Evolutionary conservation across 208 protist genomes (phyloP).

Genomic region (Strigomonas culicis): DNA sequence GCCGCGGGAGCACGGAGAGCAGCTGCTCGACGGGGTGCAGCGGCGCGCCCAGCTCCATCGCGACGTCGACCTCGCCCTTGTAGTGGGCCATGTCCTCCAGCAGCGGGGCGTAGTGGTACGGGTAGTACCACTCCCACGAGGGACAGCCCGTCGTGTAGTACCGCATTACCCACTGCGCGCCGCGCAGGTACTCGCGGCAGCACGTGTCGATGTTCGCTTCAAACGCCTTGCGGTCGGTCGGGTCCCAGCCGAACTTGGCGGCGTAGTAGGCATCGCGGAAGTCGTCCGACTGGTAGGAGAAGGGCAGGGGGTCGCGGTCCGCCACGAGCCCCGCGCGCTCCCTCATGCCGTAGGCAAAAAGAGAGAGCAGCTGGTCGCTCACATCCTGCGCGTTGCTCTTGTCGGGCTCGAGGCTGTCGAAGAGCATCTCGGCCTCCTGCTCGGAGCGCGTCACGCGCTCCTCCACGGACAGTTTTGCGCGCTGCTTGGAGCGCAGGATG

Average conservation of each 20-base stretch:
- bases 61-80: constrained; percentile 48
- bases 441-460: constrained; percentile 54
- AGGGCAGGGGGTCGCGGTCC: constrained; percentile 60
- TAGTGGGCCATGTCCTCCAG: constrained; percentile 82
- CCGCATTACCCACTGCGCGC: constrained; percentile 97
- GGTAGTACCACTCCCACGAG: constrained; percentile 99
- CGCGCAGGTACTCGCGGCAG: constrained; percentile 93
- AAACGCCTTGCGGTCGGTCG: constrained; percentile 40
- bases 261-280: constrained; percentile 82
- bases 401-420: constrained; percentile 20
- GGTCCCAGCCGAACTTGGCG: constrained; percentile 81
- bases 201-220: constrained; percentile 64
- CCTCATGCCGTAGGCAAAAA: constrained; percentile 46
- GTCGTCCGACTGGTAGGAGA: constrained; percentile 72
- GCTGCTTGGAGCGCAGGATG: constrained; percentile 48
- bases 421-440: constrained; percentile 26
- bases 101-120: constrained; percentile 99
- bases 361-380: constrained; percentile 42
- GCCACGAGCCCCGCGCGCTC: constrained; percentile 64
- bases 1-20: constrained; percentile 94
- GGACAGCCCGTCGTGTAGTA: constrained; percentile 99
- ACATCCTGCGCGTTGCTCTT: constrained; percentile 52
- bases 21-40: constrained; percentile 98
- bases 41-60: constrained; percentile 77
- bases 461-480: constrained; percentile 73